These are phyloP conservation scores for Cyberlindnera nakhonratchasimensis DNA, from an alignment of 805 yeast species.

Conservation along the genomic window DNA sequence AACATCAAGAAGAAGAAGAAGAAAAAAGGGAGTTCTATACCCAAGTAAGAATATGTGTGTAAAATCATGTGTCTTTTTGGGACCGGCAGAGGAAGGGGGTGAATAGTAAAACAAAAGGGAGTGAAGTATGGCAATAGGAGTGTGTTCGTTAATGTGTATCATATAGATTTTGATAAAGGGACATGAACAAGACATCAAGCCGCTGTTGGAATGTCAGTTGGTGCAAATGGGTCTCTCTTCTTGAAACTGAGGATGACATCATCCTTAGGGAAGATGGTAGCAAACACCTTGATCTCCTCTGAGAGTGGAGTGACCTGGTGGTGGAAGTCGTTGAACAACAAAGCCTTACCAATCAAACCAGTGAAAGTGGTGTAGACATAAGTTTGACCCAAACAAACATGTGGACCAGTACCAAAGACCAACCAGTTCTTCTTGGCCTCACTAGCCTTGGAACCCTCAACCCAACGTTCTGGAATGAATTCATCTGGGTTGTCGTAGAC, in stretches of 20 bases:
- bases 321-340: constrained; percentile 72
- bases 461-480: constrained; percentile 96
- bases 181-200: constrained; percentile 2
- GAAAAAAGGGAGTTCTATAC: too few relatives aligned
- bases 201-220: constrained; percentile 14
- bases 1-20: too few relatives aligned
- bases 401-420: constrained; percentile 97
- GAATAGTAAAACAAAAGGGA: not conserved
- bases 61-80: not conserved
- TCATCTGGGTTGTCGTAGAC: constrained; percentile 93
- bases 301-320: constrained; percentile 81
- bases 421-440: constrained; percentile 88
- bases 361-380: constrained; percentile 90
- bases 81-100: not conserved
- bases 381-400: constrained; percentile 91
- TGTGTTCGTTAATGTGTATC: too few relatives aligned
- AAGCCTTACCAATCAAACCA: constrained; percentile 87
- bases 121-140: not conserved
- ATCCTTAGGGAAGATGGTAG: constrained; percentile 97
- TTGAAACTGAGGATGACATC: constrained; percentile 79
- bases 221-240: constrained; percentile 49
- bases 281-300: constrained; percentile 93
- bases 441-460: constrained; percentile 67
- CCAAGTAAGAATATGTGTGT: not conserved
- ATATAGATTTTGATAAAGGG: not conserved